phyloP scores from a whole-genome alignment of 2,329 filamentous ascomycete genomes.

The Trichoderma koningii region DNA sequence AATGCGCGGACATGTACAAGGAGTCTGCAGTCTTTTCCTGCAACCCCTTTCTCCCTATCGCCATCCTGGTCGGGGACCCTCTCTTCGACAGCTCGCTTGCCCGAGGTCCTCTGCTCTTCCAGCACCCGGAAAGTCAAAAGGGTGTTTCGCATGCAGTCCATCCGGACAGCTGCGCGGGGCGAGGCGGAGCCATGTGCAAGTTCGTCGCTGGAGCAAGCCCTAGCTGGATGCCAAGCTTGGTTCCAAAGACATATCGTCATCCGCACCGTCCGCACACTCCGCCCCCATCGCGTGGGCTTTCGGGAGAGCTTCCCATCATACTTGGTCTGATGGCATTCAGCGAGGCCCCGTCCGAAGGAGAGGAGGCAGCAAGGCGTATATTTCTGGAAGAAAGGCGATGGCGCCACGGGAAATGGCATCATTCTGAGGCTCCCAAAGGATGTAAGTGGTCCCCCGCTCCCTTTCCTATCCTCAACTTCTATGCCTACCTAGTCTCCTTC shows the following conservation, averaged over 20 bases:
- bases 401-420: slow-evolving; percentile 35
- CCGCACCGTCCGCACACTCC: slow-evolving; percentile 3
- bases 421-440: slow-evolving; percentile 30
- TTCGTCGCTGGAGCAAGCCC: slow-evolving; percentile 39
- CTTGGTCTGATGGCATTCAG: slow-evolving; percentile 46
- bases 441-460: slow-evolving; percentile 32
- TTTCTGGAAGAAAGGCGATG: slow-evolving; percentile 35
- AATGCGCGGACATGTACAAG: slow-evolving; percentile 30
- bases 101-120: slow-evolving; percentile 13
- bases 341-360: not conserved
- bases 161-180: slow-evolving; percentile 29
- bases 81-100: not conserved
- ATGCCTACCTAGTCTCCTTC: not conserved
- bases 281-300: slow-evolving; percentile 38
- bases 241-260: slow-evolving; percentile 39
- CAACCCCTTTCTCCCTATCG: slow-evolving; percentile 42
- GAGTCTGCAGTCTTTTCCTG: slow-evolving; percentile 42
- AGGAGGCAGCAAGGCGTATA: slow-evolving; percentile 21
- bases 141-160: slow-evolving; percentile 39
- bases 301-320: slow-evolving; percentile 44
- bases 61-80: slow-evolving; percentile 33
- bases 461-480: no score
- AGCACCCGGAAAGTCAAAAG: not conserved
- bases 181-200: slow-evolving; percentile 30
- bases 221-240: slow-evolving; percentile 44